Evolutionary conservation across 2,329 filamentous ascomycete species (phyloP).

Genomic region (Ophiostoma himal-ulmi): DNA sequence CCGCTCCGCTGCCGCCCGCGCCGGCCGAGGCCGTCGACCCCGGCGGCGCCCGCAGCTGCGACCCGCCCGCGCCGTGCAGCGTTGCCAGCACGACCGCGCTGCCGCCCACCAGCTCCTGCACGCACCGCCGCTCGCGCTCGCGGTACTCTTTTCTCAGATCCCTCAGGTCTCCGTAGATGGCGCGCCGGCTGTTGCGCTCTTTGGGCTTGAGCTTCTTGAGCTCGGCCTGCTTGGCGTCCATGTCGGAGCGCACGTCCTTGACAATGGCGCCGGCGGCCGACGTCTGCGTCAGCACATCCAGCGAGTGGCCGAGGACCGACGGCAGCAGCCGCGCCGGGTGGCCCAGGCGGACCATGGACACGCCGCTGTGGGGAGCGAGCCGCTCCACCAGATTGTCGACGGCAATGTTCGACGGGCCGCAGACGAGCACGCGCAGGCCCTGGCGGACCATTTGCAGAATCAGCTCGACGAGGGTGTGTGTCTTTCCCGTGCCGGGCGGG

Average conservation of each 20-base stretch:
- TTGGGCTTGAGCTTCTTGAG: constrained; percentile 62
- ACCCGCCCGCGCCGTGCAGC: constrained; percentile 83
- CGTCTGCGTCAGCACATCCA: constrained; percentile 84
- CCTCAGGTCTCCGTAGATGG: constrained; percentile 78
- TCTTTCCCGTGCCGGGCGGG: constrained; percentile 94
- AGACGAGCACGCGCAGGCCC: constrained; percentile 75
- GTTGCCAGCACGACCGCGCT: constrained; percentile 90
- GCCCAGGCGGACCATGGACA: constrained; percentile 82
- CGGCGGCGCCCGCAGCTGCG: constrained; percentile 55
- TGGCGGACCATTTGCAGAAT: constrained; percentile 82
- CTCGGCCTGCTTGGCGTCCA: constrained; percentile 84
- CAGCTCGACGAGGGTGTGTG: constrained; percentile 89
- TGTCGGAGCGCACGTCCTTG: constrained; percentile 81
- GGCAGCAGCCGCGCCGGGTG: constrained; percentile 88
- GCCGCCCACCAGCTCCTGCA: constrained; percentile 64
- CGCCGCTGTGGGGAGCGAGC: constrained; percentile 73
- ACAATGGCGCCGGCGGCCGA: constrained; percentile 88
- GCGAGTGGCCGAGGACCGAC: constrained; percentile 79
- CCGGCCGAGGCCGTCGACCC: not conserved
- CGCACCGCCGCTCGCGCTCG: constrained; percentile 74
- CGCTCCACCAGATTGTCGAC: constrained; percentile 98
- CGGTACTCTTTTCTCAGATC: constrained; percentile 84
- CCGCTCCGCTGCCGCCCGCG: constrained; percentile 36
- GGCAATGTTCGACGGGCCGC: constrained; percentile 91
- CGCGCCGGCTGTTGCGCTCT: constrained; percentile 56